Percentiles rank a stretch among this genome's conserved stretches.
These are phyloP conservation scores for Ustilago cynodontis DNA, from an alignment of 1,284 basidiomycete genomes.

Conservation along the genomic window DNA sequence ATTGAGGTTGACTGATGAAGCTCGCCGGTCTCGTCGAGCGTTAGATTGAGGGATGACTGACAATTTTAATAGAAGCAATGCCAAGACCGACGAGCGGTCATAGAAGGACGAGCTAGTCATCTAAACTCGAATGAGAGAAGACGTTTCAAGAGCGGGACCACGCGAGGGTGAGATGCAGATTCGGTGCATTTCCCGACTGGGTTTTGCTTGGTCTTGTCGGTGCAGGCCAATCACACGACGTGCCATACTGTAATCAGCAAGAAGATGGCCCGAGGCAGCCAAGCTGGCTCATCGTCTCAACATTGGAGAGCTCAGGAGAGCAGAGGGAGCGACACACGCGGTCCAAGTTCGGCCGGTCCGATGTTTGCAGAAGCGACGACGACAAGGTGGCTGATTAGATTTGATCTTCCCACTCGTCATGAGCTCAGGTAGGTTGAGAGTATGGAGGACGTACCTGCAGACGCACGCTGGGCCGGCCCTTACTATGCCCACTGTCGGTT, in stretches of 20 bases:
- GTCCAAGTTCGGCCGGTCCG: slow-evolving; percentile 1
- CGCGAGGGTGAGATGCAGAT: neutral
- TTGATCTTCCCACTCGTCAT: neutral
- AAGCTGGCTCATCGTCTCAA: neutral
- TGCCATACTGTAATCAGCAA: neutral
- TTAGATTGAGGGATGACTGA: neutral
- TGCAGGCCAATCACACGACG: slow-evolving; percentile 1
- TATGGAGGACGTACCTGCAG: neutral
- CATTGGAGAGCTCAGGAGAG: neutral
- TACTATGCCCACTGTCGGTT: neutral
- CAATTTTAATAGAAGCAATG: neutral
- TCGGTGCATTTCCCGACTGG: slow-evolving; percentile 8
- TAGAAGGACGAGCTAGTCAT: neutral
- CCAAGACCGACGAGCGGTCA: slow-evolving; percentile 5
- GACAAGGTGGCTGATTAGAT: neutral
- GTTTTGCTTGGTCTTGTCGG: neutral
- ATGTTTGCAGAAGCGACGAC: neutral
- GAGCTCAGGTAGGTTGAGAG: neutral
- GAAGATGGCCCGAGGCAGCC: neutral
- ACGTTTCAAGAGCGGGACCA: neutral
- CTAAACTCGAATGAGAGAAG: neutral
- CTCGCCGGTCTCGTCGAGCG: slow-evolving; percentile 1
- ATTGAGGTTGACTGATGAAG: neutral
- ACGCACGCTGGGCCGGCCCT: neutral
- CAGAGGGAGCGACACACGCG: neutral